Base-by-base conservation (phyloP, 176 grass and related monocot species). In the Paspalum vaginatum region DNA sequence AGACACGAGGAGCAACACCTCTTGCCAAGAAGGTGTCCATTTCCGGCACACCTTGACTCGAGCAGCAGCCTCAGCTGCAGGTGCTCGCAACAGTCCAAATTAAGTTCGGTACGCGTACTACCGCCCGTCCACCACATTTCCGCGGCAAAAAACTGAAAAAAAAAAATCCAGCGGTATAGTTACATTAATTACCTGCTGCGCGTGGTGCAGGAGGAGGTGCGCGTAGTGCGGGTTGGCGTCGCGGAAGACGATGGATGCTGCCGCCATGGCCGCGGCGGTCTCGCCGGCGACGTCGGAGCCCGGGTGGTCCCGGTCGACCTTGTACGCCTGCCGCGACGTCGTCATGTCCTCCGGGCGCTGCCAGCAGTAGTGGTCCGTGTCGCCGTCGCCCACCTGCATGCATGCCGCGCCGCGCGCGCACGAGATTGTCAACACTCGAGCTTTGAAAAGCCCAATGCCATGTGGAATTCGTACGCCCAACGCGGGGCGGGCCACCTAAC, bases 281-380 rank as follows among this genome's bases (percentile, higher is more conserved):
- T 96, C 93, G 20, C 87, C 93, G 17, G 93, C 90, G 63, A 96
- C 50, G 78, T 96, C 93, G n/a, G 93, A 96, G n/a, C 93, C 93
- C 0, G 93, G 93, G 21, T 74, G 79, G 0, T 90, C 81, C 4
- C 77, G 64, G 82, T 96, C 93, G 2, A 96, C 91, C 83, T 92
- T 96, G 90, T 96, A 96, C 46, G 89, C 93, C 75, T 84, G 90
- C 46, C 90, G 83, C 21, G 86, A 93, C 85, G 94, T 97, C 41
- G 94, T 97, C 94, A 97, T 97, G 79, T 97, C 94, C 77, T 97
- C 94, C 76, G 94, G 94, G 80, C 94, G 89, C 73, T 97, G 94
- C 94, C 94, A 97, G 81, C 94, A 97, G 81, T 97, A 97, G 81
- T 97, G 94, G 73, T 97, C 94, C 61, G 94, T 93, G 72, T 97